Percentiles rank a stretch among this genome's conserved stretches.
These are phyloP conservation scores for Cladorrhinum samala DNA, from an alignment of 495 filamentous ascomycete species.

Conservation along the genomic window DNA sequence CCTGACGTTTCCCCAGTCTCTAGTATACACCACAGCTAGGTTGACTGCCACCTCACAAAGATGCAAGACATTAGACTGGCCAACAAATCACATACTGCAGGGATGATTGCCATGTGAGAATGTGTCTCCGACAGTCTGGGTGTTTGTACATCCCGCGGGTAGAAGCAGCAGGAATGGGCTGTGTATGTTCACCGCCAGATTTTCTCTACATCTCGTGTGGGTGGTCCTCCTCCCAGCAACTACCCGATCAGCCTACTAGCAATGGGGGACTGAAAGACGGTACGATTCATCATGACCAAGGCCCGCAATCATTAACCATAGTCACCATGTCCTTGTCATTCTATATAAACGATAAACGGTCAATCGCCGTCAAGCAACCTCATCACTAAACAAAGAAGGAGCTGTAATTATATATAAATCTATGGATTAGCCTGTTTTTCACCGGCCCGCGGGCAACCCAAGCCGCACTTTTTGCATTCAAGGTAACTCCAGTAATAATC, in stretches of 20 bases:
- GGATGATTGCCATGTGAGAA: background rate
- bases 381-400: too few relatives aligned
- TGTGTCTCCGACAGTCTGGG: background rate
- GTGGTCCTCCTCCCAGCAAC: background rate
- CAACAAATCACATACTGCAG: background rate
- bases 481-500: background rate
- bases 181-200: constrained; percentile 7
- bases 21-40: background rate
- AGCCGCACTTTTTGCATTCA: background rate
- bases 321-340: constrained; percentile 4
- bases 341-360: background rate
- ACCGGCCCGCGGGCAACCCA: constrained; percentile 5
- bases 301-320: constrained; percentile 1
- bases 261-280: background rate
- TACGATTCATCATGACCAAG: background rate
- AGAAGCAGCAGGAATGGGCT: background rate
- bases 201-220: background rate
- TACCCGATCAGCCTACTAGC: background rate
- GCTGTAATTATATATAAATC: background rate
- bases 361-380: background rate
- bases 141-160: background rate
- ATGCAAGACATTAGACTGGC: background rate
- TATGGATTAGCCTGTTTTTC: constrained; percentile 10
- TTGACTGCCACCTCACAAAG: background rate
- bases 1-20: background rate